Percentiles rank a stretch among this genome's conserved stretches.
Evolutionary conservation across 2,329 filamentous ascomycete species (phyloP).

Genomic region (Coniochaeta sp.): DNA sequence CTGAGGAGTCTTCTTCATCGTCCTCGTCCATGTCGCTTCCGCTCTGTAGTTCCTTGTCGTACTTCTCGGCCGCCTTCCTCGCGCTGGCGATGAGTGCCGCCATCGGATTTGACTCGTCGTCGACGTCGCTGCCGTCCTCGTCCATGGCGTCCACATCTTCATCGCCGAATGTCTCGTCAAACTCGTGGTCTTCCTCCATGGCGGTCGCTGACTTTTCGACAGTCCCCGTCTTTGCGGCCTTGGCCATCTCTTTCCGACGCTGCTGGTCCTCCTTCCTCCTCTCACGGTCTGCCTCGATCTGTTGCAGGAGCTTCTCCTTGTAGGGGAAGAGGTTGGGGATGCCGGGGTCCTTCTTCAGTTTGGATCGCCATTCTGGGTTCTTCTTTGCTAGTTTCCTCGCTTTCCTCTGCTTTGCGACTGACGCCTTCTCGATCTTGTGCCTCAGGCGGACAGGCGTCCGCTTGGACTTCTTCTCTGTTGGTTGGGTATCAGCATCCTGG

Average conservation of each 20-base stretch:
- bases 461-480: slow-evolving; percentile 86
- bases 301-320: slow-evolving; percentile 89
- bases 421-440: slow-evolving; percentile 93
- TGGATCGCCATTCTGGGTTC: slow-evolving; percentile 94
- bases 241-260: slow-evolving; percentile 64
- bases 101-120: slow-evolving; percentile 74
- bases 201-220: slow-evolving; percentile 35
- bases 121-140: slow-evolving; percentile 40
- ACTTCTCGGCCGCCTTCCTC: slow-evolving; percentile 67
- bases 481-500: background rate
- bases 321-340: slow-evolving; percentile 97
- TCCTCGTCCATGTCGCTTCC: slow-evolving; percentile 46
- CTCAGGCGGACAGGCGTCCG: slow-evolving; percentile 80
- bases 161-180: slow-evolving; percentile 29
- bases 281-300: slow-evolving; percentile 84
- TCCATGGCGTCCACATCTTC: slow-evolving; percentile 46
- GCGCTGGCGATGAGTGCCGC: slow-evolving; percentile 85
- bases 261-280: slow-evolving; percentile 74
- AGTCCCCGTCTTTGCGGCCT: slow-evolving; percentile 53
- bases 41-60: slow-evolving; percentile 57
- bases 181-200: slow-evolving; percentile 35
- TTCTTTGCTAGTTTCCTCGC: slow-evolving; percentile 83
- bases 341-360: slow-evolving; percentile 94
- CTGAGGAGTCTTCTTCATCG: slow-evolving; percentile 45
- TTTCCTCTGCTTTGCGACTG: slow-evolving; percentile 85